Conservation (phyloP, 768 basidiomycete genomes). For the Xerocomus spinulosus region DNA sequence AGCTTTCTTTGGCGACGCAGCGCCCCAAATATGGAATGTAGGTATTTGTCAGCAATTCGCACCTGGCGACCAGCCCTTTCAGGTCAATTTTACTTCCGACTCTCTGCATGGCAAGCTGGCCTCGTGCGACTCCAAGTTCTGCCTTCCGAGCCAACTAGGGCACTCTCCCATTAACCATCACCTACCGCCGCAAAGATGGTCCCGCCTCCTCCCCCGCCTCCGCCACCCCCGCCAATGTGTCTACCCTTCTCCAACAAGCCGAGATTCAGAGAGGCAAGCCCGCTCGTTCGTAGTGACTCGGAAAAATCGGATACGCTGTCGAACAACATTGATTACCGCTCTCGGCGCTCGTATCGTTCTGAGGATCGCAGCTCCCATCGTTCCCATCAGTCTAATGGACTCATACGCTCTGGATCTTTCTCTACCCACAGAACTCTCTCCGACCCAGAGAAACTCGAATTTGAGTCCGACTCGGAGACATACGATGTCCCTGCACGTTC, state of each 20-base stretch:
- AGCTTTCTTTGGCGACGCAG: constrained; percentile 20
- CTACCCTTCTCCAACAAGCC: constrained; percentile 45
- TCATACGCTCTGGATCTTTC: constrained; percentile 40
- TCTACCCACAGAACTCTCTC: constrained; percentile 41
- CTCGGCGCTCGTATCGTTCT: constrained; percentile 27
- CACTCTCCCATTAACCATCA: constrained; percentile 17
- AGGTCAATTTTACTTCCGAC: constrained; percentile 24
- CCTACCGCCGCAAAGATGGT: constrained; percentile 37
- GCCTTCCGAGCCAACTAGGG: constrained; percentile 14
- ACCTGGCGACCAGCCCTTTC: neutral
- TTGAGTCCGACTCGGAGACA: constrained; percentile 57
- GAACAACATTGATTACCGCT: constrained; percentile 27
- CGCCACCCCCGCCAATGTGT: constrained; percentile 50
- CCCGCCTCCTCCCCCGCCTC: constrained; percentile 48
- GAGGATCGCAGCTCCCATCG: constrained; percentile 18
- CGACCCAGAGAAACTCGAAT: constrained; percentile 46
- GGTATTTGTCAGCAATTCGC: constrained; percentile 29
- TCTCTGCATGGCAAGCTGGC: constrained; percentile 20
- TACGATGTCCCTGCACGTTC: constrained; percentile 39
- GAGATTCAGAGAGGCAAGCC: constrained; percentile 26
- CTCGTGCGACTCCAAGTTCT: constrained; percentile 26
- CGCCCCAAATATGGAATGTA: constrained; percentile 10
- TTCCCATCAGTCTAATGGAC: constrained; percentile 22
- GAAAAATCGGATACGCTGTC: constrained; percentile 45
- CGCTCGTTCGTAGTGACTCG: constrained; percentile 32